These are phyloP conservation scores for Selaginella tamariscina DNA, from an alignment of 75 land plant species.

Conservation along the genomic window DNA sequence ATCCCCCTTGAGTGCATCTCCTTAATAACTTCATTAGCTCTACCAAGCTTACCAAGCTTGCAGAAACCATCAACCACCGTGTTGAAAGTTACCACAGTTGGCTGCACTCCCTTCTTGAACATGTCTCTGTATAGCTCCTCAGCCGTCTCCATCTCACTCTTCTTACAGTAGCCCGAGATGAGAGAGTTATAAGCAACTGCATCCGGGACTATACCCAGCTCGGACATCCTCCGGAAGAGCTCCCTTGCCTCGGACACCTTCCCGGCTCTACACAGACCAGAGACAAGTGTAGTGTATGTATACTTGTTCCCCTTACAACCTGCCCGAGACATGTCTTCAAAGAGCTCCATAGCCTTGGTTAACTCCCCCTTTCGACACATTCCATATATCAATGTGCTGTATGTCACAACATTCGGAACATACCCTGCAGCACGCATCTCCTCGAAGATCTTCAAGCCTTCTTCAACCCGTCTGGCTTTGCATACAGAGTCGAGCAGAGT, in stretches of 20 bases:
- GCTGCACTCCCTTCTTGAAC: background rate
- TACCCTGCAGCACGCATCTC: background rate
- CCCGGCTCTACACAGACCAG: slow-evolving; percentile 18
- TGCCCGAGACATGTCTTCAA: background rate
- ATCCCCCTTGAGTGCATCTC: background rate
- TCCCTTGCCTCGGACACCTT: slow-evolving; percentile 14
- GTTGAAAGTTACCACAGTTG: background rate
- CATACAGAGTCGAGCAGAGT: slow-evolving; percentile 3
- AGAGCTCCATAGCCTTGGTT: background rate
- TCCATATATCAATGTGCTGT: background rate
- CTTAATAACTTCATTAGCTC: background rate
- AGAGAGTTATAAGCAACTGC: background rate
- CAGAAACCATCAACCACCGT: background rate
- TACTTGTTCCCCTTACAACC: background rate
- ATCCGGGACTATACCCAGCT: slow-evolving; percentile 12
- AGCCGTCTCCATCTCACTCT: background rate
- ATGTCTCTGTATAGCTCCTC: background rate
- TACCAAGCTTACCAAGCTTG: background rate
- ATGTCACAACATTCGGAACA: background rate
- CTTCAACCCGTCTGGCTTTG: background rate
- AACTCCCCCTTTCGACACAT: background rate
- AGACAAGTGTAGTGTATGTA: slow-evolving; percentile 12
- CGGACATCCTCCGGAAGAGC: slow-evolving; percentile 11
- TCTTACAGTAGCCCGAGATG: background rate
- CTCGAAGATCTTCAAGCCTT: background rate